Percentiles rank a stretch among this genome's conserved stretches.
Evolutionary conservation across 192 early-diverging fungal species (phyloP).

Genomic region (Umbelopsis isabellina): DNA sequence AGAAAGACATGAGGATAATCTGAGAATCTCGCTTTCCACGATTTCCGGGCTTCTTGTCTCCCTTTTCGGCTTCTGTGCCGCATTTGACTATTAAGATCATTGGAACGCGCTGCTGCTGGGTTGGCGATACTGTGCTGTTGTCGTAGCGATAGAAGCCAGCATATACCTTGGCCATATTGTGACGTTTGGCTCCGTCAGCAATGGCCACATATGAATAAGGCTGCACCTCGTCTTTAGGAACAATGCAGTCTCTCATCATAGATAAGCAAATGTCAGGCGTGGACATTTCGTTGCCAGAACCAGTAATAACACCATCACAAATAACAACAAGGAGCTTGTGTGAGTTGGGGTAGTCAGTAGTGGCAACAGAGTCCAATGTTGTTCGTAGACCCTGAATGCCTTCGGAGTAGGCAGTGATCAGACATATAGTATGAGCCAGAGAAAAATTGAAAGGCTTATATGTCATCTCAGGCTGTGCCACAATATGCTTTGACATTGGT

Average conservation of each 20-base stretch:
- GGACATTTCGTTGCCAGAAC: constrained; percentile 74
- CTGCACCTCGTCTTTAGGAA: constrained; percentile 62
- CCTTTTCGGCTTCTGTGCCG: constrained; percentile 51
- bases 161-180: constrained; percentile 93
- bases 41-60: constrained; percentile 64
- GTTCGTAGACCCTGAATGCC: constrained; percentile 69
- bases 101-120: constrained; percentile 65
- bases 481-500: constrained; percentile 38
- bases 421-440: constrained; percentile 65
- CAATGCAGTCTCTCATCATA: constrained; percentile 75
- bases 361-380: constrained; percentile 79
- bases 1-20: constrained; percentile 86
- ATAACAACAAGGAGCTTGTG: constrained; percentile 82
- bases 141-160: constrained; percentile 85
- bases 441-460: constrained; percentile 58
- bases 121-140: constrained; percentile 57
- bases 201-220: constrained; percentile 88
- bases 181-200: constrained; percentile 87
- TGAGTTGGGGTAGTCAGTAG: constrained; percentile 75
- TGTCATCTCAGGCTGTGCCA: constrained; percentile 44
- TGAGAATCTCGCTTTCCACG: constrained; percentile 92
- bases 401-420: constrained; percentile 83
- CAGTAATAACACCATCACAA: constrained; percentile 80
- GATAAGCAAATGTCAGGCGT: constrained; percentile 80
- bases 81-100: constrained; percentile 63